Evolutionary conservation across 495 filamentous ascomycete species (phyloP), one percentile per base, ranked within the genome.

Genomic region (Penicillium roqueforti): DNA sequence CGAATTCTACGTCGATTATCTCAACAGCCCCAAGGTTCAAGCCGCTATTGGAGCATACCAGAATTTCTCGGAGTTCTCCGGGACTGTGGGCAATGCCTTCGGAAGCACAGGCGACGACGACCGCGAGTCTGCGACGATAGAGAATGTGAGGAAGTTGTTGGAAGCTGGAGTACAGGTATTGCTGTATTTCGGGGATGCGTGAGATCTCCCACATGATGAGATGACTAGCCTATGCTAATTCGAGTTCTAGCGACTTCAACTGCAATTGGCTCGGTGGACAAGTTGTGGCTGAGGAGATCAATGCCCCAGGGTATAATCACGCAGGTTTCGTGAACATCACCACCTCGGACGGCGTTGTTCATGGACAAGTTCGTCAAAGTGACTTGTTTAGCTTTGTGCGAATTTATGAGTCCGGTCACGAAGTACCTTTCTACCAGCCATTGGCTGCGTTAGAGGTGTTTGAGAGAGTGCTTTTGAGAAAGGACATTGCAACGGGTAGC

Each of bases 401-500:
- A 2, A 75, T 89, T 9, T 89, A 84, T 62, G 75, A 88, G 57
- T 81, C 84, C 10, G 87, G 87, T 0, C 87, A 91, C 60, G 78
- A 83, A 47, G 81, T 88, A 9, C 86, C 87, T 1, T 81, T 85
- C 34, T 88, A 89, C 58, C 83, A 87, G 61, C 86, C 86, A 0
- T 60, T 86, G 28, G 74, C 77, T n/a, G 60, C 83, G 3, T 71
- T 86, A 6, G 75, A 77, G 53, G 70, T 84, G 36, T 86, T 88
- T 58, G 75, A 81, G 58, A 73, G 85, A 6, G 77, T 71, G 1
- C 77, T 87, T 44, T 61, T 61, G 4, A 79, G 82, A 14, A 65
- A 62, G 34, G 85, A 87, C 47, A 73, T 88, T 41, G 83, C 84
- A 29, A 86, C 82, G 14, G 86, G 86, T 3, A 67, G 65, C 44